Conservation (phyloP, 1,139 yeast genomes). For the Nadsonia commutata region DNA sequence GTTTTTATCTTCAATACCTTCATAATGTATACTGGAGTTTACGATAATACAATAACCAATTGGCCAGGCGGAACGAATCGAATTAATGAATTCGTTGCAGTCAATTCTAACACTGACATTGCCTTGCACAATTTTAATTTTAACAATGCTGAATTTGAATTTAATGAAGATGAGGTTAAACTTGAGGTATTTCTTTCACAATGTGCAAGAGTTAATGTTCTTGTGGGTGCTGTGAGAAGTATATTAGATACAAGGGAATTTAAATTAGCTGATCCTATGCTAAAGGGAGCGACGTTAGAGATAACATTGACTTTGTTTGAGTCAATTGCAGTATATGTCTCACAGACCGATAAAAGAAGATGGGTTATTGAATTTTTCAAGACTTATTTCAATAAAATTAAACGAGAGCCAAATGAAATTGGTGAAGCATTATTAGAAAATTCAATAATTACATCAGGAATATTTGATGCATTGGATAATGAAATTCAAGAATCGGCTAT, state of each 20-base stretch:
- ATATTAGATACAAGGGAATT: not conserved
- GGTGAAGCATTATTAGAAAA: too few relatives aligned
- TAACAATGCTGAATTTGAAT: too few relatives aligned
- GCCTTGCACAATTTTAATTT: too few relatives aligned
- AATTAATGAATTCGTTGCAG: too few relatives aligned
- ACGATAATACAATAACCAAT: too few relatives aligned
- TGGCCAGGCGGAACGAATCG: too few relatives aligned
- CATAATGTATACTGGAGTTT: too few relatives aligned
- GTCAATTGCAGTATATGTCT: not conserved
- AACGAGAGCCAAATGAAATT: not conserved
- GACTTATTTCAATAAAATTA: not conserved
- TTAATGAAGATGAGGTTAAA: too few relatives aligned
- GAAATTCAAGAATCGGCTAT: not conserved
- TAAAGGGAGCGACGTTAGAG: not conserved
- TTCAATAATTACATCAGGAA: not conserved
- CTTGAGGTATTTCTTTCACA: not conserved
- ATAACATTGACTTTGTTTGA: not conserved
- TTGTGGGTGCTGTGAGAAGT: not conserved
- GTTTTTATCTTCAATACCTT: too few relatives aligned
- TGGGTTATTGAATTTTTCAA: not conserved
- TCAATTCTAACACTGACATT: too few relatives aligned
- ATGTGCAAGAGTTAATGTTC: not conserved
- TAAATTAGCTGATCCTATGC: not conserved
- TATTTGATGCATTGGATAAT: not conserved
- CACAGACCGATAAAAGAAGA: not conserved